Conservation (phyloP, 257 asterid genomes). For the Jasminum sambac region DNA sequence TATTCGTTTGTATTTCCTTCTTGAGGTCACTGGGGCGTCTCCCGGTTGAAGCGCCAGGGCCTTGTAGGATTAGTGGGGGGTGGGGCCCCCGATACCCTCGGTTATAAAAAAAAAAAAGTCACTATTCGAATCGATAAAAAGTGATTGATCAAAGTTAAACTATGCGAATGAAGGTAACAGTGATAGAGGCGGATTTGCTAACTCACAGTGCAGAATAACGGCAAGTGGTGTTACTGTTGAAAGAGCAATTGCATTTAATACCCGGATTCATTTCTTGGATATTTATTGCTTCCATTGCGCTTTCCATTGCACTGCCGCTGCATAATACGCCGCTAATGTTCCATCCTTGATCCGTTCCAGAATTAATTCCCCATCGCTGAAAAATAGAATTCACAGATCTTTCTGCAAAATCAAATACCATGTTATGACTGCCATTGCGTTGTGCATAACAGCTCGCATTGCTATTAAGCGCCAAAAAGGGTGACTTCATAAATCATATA, state of each 20-base stretch:
- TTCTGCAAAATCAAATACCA: conserved; percentile 33
- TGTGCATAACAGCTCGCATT: background rate
- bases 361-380: conserved; percentile 36
- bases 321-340: conserved; percentile 66
- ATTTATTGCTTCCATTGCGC: conserved; percentile 38
- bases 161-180: no score
- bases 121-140: background rate
- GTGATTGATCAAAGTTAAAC: background rate
- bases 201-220: no score
- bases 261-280: conserved; percentile 41
- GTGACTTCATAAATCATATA: background rate
- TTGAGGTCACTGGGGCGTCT: no score
- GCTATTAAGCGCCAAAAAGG: background rate
- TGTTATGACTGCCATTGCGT: background rate
- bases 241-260: conserved; percentile 65
- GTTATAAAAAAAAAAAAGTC: no score
- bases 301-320: no score
- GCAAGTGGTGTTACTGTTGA: no score
- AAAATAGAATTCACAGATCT: conserved; percentile 52
- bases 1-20: no score
- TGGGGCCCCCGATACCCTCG: no score
- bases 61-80: no score
- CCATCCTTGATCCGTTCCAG: conserved; percentile 39
- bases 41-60: no score
- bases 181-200: no score